Evolutionary conservation across 176 grass and related monocot species (phyloP).

Genomic region (Musa schizocarpa): DNA sequence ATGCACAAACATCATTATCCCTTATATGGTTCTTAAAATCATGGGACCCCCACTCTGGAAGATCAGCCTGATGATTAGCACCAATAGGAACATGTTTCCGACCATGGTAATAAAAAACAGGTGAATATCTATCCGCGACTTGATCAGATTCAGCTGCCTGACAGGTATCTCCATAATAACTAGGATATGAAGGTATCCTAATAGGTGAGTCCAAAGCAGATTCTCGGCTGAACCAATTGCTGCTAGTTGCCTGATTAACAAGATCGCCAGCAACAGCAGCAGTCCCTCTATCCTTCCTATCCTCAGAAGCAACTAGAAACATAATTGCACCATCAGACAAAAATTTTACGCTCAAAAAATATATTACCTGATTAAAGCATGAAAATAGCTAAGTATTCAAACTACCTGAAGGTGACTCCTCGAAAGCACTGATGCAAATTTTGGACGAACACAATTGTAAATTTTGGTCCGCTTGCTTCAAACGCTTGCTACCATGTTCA

Average conservation of each 20-base stretch:
- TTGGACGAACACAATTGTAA: slow-evolving; percentile 20
- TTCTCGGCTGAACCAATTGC: slow-evolving; percentile 11
- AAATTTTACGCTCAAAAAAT: neutral
- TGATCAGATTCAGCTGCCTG: slow-evolving; percentile 20
- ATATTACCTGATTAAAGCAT: neutral
- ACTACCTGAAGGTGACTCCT: neutral
- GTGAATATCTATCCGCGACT: slow-evolving; percentile 24
- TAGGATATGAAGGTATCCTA: slow-evolving; percentile 40
- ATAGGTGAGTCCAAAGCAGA: slow-evolving; percentile 30
- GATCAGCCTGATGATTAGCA: slow-evolving; percentile 50
- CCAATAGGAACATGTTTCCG: slow-evolving; percentile 56
- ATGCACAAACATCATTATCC: slow-evolving; percentile 19
- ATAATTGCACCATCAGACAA: neutral
- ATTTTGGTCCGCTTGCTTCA: slow-evolving; percentile 36
- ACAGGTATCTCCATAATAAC: slow-evolving; percentile 39
- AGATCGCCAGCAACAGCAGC: slow-evolving; percentile 12
- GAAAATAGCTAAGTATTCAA: slow-evolving; percentile 12
- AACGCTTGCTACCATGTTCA: slow-evolving; percentile 44
- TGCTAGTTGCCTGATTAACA: slow-evolving; percentile 23
- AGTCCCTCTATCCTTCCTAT: neutral
- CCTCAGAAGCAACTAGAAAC: neutral
- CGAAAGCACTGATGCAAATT: neutral
- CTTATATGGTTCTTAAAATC: slow-evolving; percentile 5
- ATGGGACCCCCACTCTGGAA: slow-evolving; percentile 54
- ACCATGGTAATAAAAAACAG: slow-evolving; percentile 30